Conservation (phyloP, 345 rosid species). For the Psidium friedrichsthalianum region DNA sequence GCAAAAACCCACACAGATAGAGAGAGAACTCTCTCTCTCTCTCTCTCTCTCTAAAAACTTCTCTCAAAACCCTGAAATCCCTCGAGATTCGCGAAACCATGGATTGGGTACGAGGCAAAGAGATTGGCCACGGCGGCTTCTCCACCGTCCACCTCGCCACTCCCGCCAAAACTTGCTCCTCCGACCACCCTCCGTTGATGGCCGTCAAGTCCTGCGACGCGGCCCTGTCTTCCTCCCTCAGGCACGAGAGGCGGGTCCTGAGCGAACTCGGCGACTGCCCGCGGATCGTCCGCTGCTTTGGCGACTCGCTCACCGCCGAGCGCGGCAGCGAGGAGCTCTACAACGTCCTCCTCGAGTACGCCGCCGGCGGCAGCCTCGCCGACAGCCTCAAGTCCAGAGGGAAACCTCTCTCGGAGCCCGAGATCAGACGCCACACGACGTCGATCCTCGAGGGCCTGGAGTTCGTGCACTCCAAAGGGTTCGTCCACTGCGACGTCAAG, state of each 20-base stretch:
- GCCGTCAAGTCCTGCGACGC: conserved; percentile 60
- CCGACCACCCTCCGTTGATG: conserved; percentile 25
- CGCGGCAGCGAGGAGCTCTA: conserved; percentile 29
- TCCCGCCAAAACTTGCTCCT: background rate
- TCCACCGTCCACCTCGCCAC: conserved; percentile 45
- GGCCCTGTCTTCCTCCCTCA: conserved; percentile 20
- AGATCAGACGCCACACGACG: conserved; percentile 33
- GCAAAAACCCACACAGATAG: background rate
- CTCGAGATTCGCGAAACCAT: conserved; percentile 5
- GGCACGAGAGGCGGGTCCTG: conserved; percentile 41
- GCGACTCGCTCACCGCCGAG: conserved; percentile 27
- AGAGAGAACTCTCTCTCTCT: background rate
- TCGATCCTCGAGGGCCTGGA: conserved; percentile 45
- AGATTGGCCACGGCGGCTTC: conserved; percentile 59
- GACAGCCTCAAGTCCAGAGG: conserved; percentile 13
- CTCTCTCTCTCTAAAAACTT: background rate
- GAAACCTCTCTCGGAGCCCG: conserved; percentile 36
- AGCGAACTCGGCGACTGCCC: conserved; percentile 29
- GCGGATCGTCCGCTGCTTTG: conserved; percentile 44
- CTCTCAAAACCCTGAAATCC: background rate
- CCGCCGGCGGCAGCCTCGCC: conserved; percentile 57
- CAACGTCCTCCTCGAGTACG: conserved; percentile 64
- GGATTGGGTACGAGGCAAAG: conserved; percentile 69
- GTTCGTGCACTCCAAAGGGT: conserved; percentile 50
- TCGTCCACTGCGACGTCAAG: conserved; percentile 36